These are phyloP conservation scores for Lichtheimia corymbifera DNA, from an alignment of 371 early-diverging fungal species.

Conservation along the genomic window DNA sequence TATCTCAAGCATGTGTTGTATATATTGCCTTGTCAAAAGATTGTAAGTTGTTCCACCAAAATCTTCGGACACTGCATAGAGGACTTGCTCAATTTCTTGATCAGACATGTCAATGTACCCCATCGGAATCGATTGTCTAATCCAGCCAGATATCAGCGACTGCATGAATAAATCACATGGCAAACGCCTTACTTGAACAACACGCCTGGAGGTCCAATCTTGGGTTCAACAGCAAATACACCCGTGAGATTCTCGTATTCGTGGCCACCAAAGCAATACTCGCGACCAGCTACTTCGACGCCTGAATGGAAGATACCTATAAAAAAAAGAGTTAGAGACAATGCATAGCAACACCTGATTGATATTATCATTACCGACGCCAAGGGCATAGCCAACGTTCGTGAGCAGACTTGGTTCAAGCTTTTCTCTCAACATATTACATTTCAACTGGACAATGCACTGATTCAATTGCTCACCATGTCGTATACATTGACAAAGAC, in stretches of 20 bases:
- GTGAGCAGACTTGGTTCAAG: constrained; percentile 58
- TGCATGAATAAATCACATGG: not conserved
- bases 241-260: constrained; percentile 61
- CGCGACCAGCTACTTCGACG: constrained; percentile 60
- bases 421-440: constrained; percentile 23
- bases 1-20: not conserved
- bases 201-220: constrained; percentile 59
- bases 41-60: constrained; percentile 61
- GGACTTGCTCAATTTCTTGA: constrained; percentile 44
- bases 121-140: constrained; percentile 60
- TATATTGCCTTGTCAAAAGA: constrained; percentile 57
- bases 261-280: constrained; percentile 70
- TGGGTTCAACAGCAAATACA: constrained; percentile 61
- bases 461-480: constrained; percentile 39
- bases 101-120: constrained; percentile 53
- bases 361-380: constrained; percentile 46
- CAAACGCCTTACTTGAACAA: constrained; percentile 53
- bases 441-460: not conserved
- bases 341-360: not conserved
- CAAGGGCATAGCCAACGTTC: constrained; percentile 54
- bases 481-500: constrained; percentile 64
- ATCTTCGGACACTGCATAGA: constrained; percentile 56
- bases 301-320: constrained; percentile 69
- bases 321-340: not conserved
- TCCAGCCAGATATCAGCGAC: not conserved